phyloP scores from a whole-genome alignment of 768 basidiomycete species.

The Kwoniella shandongensis region DNA sequence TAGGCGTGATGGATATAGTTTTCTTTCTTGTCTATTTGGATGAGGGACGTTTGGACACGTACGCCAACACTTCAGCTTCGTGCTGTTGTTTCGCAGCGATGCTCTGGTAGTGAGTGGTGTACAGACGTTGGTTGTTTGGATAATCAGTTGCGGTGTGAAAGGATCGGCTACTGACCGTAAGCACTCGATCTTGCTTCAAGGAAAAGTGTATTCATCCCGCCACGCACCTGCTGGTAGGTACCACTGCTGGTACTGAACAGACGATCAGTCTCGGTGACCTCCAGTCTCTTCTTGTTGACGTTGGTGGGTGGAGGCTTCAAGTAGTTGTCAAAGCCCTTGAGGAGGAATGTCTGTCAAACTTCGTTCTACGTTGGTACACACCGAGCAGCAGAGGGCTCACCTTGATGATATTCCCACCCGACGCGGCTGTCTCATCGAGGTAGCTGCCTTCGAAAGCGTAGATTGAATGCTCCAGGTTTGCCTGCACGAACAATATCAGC shows the following conservation, averaged over 20 bases:
- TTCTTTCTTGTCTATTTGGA: constrained; percentile 7
- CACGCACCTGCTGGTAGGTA: constrained; percentile 49
- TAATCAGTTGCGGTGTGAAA: neutral
- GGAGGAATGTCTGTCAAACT: neutral
- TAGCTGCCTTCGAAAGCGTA: constrained; percentile 56
- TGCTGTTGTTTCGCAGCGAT: constrained; percentile 30
- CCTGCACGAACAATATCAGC: constrained; percentile 31
- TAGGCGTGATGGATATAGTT: neutral
- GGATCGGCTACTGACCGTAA: constrained; percentile 9
- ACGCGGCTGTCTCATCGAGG: constrained; percentile 51
- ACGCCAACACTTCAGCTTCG: constrained; percentile 16
- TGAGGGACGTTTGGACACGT: constrained; percentile 8
- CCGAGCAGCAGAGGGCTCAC: constrained; percentile 23
- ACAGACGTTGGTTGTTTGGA: neutral
- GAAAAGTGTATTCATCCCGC: constrained; percentile 12
- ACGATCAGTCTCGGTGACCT: constrained; percentile 49
- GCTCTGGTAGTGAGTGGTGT: constrained; percentile 19
- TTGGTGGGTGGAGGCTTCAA: constrained; percentile 48
- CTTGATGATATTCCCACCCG: constrained; percentile 56
- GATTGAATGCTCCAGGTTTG: constrained; percentile 54
- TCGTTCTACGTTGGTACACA: neutral
- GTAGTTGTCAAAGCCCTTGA: constrained; percentile 54
- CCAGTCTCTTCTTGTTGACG: constrained; percentile 38
- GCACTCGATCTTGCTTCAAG: constrained; percentile 7
- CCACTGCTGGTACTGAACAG: constrained; percentile 54